Evolutionary conservation across 805 yeast species (phyloP), one percentile per base, ranked within the genome.

Genomic region (Kregervanrija pseudodelftensis): DNA sequence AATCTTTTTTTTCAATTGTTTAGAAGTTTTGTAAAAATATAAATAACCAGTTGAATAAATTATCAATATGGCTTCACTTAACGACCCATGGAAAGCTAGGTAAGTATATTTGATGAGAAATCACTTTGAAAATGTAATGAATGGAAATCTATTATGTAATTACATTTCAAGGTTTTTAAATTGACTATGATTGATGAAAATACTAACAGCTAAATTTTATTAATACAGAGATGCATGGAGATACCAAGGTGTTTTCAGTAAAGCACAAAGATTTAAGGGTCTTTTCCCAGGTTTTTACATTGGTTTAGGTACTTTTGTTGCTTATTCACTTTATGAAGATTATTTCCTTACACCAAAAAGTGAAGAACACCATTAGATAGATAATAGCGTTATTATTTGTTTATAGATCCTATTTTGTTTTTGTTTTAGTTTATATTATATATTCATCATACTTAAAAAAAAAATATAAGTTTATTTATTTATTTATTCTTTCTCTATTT

Each of bases 161-260:
- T 30, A 15, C 11, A 8, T 31, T 30, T 8, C n/a, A 15, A 14
- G 11, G 17, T 12, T 15, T 14, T 11, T 7, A 12, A 33, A 33
- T 30, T 17, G 17, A 22, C 14, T 11, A 30, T 40, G 16, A 11
- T 15, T 13, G 34, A 33, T 44, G 10, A 28, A 28, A 11, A 11
- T 30, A 37, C 40, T 37, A 37, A 37, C 35, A 31, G 10, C 30
- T 39, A 8, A 13, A 14, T 13, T 10, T n/a, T 13, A 43, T 37
- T 11, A 12, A 8, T 31, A 33, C 51, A 82, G 95, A 74, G 95
- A 86, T 63, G 93, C 95, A 39, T 86, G 95, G 95, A 81, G 95
- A 73, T 83, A 80, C 66, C 82, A 79, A 58, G 95, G 93, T 48
- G 85, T 80, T 43, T 87, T 87, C 69, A 73, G 85, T 43, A 78